Conservation (phyloP, 2,329 filamentous ascomycete species). For the Hypoxylon sp. region DNA sequence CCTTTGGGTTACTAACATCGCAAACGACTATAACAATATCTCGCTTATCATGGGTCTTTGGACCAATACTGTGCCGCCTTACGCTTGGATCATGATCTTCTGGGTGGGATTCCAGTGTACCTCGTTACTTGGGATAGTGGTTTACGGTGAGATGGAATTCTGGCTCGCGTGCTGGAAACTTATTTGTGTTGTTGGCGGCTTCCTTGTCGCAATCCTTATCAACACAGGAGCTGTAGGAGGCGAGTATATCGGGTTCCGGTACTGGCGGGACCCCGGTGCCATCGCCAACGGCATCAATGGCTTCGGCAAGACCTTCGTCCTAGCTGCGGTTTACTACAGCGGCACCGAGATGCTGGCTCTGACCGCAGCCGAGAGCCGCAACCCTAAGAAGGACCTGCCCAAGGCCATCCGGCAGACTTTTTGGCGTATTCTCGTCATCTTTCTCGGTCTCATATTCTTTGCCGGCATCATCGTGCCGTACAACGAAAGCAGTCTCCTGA, state of each 20-base stretch:
- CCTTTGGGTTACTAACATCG: slow-evolving; percentile 62
- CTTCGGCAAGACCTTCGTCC: slow-evolving; percentile 56
- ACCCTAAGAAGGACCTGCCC: slow-evolving; percentile 53
- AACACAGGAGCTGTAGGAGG: slow-evolving; percentile 57
- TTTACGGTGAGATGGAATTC: slow-evolving; percentile 55
- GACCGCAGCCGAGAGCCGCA: slow-evolving; percentile 55
- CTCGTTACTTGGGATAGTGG: slow-evolving; percentile 55
- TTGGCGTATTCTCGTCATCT: slow-evolving; percentile 55
- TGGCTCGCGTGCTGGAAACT: slow-evolving; percentile 56
- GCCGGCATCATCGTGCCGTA: slow-evolving; percentile 55
- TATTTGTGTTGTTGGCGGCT: slow-evolving; percentile 53
- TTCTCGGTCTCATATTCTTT: slow-evolving; percentile 55
- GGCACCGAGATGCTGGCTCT: slow-evolving; percentile 58
- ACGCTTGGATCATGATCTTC: slow-evolving; percentile 63
- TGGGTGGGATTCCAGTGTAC: slow-evolving; percentile 61
- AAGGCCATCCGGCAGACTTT: slow-evolving; percentile 54
- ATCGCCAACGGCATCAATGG: slow-evolving; percentile 56
- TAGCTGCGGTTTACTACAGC: slow-evolving; percentile 57
- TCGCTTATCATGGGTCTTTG: slow-evolving; percentile 62
- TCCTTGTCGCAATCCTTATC: slow-evolving; percentile 55
- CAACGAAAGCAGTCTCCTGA: slow-evolving; percentile 56
- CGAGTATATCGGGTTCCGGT: slow-evolving; percentile 56
- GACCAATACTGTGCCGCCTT: slow-evolving; percentile 61
- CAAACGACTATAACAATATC: slow-evolving; percentile 62
- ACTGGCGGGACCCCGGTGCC: slow-evolving; percentile 55